Base-by-base conservation (phyloP, 2,329 filamentous ascomycete genomes). In the Pseudocercospora pini-densiflorae region DNA sequence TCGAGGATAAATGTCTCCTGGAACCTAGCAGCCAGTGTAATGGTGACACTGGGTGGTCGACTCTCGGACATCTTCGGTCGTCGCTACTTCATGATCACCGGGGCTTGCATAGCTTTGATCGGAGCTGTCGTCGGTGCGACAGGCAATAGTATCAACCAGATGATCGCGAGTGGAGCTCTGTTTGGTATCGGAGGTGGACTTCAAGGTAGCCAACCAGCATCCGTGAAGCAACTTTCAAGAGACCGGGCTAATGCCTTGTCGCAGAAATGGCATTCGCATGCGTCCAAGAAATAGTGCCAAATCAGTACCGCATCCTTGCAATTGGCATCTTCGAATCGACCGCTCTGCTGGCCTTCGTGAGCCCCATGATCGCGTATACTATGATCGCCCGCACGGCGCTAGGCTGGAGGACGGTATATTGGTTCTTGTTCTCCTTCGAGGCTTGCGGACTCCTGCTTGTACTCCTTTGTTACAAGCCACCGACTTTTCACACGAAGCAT, bases 1-100 rank as follows among this genome's bases (percentile, higher is more conserved):
- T 23, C 47, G 24, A 55, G 53, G 65, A 68, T 68, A 47, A 68
- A 53, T 31, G 59, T 67, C 12, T 63, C 62, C 19, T 69, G 67
- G 61, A 69, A 69, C 45, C 51, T 67, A 2, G 61, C 64, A 23
- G 67, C 67, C 9, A 47, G 47, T 40, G 67, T 69, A 7, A 65
- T 68, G 54, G 54, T 58, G 12, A 58, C 54, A n/a, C 54, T 58
- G 6, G 54, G 54, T 16, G 65, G 65, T n/a, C 36, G 65, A 27
- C 59, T 69, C 4, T 69, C 67, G 3, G 67, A 67, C 24, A 65
- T 69, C 31, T 69, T 70, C 40, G 69, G 68, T 9, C 69, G 79
- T 14, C 76, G 79, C 19, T 81, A 76, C 68, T 80, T 80, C 69
- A 75, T 80, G 62, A 74, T 80, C 49, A 65, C 69, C 27, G 73